Evolutionary conservation across 2,329 filamentous ascomycete species (phyloP).

Genomic region (Aspergillus fumigatus): DNA sequence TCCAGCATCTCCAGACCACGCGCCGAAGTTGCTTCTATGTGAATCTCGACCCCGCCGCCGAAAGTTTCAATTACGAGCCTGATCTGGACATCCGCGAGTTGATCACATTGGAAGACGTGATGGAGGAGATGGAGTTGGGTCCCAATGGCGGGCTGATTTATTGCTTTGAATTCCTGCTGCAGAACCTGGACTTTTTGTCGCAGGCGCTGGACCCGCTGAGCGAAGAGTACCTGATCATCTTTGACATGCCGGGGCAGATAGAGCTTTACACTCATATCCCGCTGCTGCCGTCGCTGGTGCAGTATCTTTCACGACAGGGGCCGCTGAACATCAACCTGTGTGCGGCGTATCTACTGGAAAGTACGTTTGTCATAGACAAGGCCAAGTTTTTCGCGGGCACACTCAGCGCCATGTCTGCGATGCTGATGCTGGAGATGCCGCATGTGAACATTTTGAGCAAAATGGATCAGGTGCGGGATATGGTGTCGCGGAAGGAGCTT

Average conservation of each 20-base stretch:
- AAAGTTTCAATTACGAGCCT: constrained; percentile 84
- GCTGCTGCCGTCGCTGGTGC: constrained; percentile 78
- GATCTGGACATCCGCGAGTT: constrained; percentile 95
- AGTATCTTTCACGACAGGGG: constrained; percentile 72
- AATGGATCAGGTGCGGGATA: constrained; percentile 93
- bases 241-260: constrained; percentile 99
- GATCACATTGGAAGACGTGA: constrained; percentile 89
- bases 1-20: constrained; percentile 85
- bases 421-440: constrained; percentile 97
- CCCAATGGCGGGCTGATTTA: constrained; percentile 92
- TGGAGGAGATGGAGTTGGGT: constrained; percentile 88
- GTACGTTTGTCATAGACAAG: constrained; percentile 90
- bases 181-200: constrained; percentile 88
- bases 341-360: constrained; percentile 89
- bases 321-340: constrained; percentile 86
- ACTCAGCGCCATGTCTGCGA: constrained; percentile 93
- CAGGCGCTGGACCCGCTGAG: constrained; percentile 79
- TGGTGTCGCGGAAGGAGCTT: constrained; percentile 79
- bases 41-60: constrained; percentile 95
- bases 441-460: constrained; percentile 96
- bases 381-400: constrained; percentile 98
- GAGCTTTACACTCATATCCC: constrained; percentile 97
- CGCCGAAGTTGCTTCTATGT: constrained; percentile 95
- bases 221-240: constrained; percentile 94
- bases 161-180: constrained; percentile 93